Conservation (phyloP, 805 yeast species). For the Schwanniomyces pseudopolymorphus region DNA sequence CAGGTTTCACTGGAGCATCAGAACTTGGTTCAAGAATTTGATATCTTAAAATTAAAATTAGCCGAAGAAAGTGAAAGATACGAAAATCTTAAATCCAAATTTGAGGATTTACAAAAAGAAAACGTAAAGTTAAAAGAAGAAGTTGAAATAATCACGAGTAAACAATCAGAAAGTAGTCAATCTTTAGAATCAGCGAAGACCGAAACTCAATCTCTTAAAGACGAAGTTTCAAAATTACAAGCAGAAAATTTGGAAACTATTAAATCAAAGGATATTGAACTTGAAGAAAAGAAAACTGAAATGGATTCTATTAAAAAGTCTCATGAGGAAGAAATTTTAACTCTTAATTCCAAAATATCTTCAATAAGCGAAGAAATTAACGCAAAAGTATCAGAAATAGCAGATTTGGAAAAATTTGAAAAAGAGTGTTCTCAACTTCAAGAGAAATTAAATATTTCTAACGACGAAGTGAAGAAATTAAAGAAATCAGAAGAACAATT, state of each 20-base stretch:
- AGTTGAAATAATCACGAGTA: neutral
- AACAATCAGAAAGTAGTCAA: neutral
- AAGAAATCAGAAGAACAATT: neutral
- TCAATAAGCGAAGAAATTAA: constrained; percentile 3
- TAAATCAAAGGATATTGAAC: neutral
- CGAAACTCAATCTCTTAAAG: neutral
- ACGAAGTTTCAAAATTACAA: neutral
- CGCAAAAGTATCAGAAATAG: neutral
- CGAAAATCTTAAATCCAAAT: neutral
- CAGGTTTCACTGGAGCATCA: neutral
- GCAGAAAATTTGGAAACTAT: neutral
- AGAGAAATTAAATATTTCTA: constrained; percentile 2
- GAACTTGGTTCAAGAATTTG: neutral
- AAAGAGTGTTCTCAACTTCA: neutral
- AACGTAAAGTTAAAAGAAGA: constrained; percentile 1
- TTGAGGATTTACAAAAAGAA: constrained; percentile 1
- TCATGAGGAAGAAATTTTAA: neutral
- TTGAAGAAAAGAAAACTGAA: constrained; percentile 1
- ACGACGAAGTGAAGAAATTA: neutral
- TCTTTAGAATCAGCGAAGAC: constrained; percentile 3
- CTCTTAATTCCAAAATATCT: neutral
- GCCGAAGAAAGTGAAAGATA: neutral
- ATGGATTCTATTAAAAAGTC: neutral
- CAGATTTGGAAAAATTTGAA: constrained; percentile 2
- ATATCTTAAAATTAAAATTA: constrained; percentile 1